Evolutionary conservation across 106 monocot genomes (phyloP).

Genomic region (Dendrobium chrysotoxum): DNA sequence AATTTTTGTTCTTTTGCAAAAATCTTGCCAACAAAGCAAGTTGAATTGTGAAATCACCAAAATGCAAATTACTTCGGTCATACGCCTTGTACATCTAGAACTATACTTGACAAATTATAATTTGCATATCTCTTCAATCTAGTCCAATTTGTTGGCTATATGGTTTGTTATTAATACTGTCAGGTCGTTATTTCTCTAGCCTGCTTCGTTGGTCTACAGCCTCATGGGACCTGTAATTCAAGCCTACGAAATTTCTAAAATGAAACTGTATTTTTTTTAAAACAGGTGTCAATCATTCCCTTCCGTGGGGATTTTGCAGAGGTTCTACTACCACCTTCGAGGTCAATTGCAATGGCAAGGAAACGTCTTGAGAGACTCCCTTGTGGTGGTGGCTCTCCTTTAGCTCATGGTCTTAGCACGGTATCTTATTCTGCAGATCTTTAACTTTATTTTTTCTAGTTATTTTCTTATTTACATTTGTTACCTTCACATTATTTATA

Average conservation of each 20-base stretch:
- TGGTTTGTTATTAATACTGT: too few species aligned
- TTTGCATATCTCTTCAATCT: background rate
- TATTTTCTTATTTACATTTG: slow-evolving; percentile 6
- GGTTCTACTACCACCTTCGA: slow-evolving; percentile 95
- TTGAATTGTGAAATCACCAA: background rate
- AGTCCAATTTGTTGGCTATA: background rate
- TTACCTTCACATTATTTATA: background rate
- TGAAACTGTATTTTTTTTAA: background rate
- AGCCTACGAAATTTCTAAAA: background rate
- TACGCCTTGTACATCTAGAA: background rate
- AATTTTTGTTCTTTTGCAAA: background rate
- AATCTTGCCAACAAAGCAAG: background rate
- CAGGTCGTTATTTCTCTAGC: too few species aligned
- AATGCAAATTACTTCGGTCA: background rate
- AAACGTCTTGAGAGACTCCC: slow-evolving; percentile 95
- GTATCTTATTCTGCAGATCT: slow-evolving; percentile 24
- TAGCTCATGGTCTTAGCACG: slow-evolving; percentile 98
- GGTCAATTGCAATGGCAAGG: slow-evolving; percentile 98
- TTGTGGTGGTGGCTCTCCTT: slow-evolving; percentile 98
- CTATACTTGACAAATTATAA: background rate
- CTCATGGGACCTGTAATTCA: background rate
- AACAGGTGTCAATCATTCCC: slow-evolving; percentile 91
- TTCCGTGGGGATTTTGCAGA: slow-evolving; percentile 98
- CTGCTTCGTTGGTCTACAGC: too few species aligned
- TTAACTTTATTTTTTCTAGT: background rate